phyloP scores from a whole-genome alignment of 331 rosid species.

The Telfairia occidentalis region DNA sequence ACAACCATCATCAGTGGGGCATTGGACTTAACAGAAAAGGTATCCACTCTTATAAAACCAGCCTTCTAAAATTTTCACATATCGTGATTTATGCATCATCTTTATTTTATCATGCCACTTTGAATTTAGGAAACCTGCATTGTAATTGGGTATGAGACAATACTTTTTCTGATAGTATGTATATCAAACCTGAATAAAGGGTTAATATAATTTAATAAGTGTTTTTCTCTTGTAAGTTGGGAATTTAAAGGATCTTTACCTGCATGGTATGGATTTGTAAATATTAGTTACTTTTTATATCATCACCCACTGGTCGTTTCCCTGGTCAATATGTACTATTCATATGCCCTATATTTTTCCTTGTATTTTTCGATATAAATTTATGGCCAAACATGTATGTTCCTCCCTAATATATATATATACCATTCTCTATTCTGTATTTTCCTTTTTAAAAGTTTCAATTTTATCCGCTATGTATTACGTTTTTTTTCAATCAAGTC shows the following conservation, averaged over 20 bases:
- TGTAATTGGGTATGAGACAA: not conserved
- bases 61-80: not conserved
- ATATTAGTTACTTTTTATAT: not conserved
- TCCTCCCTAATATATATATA: not conserved
- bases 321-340: not conserved
- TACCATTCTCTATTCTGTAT: not conserved
- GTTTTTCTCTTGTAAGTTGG: not conserved
- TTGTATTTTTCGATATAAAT: not conserved
- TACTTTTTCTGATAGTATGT: not conserved
- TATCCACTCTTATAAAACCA: not conserved
- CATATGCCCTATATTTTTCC: not conserved
- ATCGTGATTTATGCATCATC: not conserved
- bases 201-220: not conserved
- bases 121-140: constrained; percentile 1
- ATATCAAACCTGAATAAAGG: not conserved
- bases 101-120: constrained; percentile 6
- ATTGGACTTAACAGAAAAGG: constrained; percentile 41
- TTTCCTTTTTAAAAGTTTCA: not conserved
- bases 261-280: not conserved
- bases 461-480: not conserved
- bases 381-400: not conserved
- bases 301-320: not conserved
- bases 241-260: not conserved
- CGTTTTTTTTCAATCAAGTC: not conserved
- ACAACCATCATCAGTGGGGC: constrained; percentile 47